Evolutionary conservation across 495 filamentous ascomycete species (phyloP), one percentile per base, ranked within the genome.

Genomic region (Trichodelitschia bisporula): DNA sequence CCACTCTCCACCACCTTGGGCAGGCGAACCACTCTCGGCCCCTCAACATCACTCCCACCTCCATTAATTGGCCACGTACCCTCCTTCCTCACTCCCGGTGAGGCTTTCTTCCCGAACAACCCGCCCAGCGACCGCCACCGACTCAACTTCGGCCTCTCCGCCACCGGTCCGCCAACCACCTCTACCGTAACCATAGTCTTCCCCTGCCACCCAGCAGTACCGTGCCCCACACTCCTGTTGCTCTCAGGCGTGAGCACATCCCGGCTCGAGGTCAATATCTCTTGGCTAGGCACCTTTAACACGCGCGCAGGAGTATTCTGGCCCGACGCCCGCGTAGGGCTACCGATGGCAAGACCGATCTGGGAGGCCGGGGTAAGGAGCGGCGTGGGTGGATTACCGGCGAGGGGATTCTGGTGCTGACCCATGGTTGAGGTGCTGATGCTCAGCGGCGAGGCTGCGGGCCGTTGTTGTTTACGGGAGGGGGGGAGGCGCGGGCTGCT

Each of bases 301-400:
- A 25, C 12, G 21, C 21, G 21, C 21, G 8, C 21, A 25, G 21
- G 8, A 8, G 12, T 25, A 25, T 25, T 8, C 21, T 8, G 8
- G 8, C 21, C 12, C 21, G 21, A 6, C 21, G 21, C n/a, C 21
- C 6, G 21, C 21, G 27, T 29, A 5, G 27, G 27, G 15, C 27
- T 29, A 14, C 27, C 27, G 5, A 29, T 6, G 6, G 27, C 27
- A 15, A 29, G 5, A 15, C 27, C 27, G 15, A 29, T 29, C 21
- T 24, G 6, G 21, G 21, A 6, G 6, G n/a, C 21, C 6, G 21
- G 21, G 21, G 21, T 6, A n/a, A 6, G 6, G 6, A n/a, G 21
- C 6, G 6, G 21, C 21, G 21, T 6, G 21, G 21, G 21, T 6
- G 21, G 21, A n/a, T 6, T 6, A n/a, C n/a, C n/a, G n/a, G n/a